Conservation (phyloP, 2,329 filamentous ascomycete genomes). For the Didymella sp. region DNA sequence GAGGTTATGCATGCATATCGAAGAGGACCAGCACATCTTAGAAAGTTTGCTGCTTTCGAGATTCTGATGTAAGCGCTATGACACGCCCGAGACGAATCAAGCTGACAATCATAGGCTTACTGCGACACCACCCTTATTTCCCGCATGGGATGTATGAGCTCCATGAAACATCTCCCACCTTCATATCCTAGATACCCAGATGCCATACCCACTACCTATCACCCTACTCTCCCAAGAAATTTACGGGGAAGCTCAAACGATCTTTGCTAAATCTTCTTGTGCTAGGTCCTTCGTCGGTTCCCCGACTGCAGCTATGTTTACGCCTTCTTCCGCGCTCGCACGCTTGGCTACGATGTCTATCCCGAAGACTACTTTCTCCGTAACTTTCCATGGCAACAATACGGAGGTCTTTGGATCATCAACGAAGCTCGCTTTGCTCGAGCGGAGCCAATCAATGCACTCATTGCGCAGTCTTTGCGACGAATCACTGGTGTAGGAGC, state of each 20-base stretch:
- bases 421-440: slow-evolving; percentile 50
- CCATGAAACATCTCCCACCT: slow-evolving; percentile 3
- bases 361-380: slow-evolving; percentile 48
- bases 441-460: slow-evolving; percentile 30
- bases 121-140: slow-evolving; percentile 48
- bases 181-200: neutral
- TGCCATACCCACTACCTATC: neutral
- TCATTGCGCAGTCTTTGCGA: slow-evolving; percentile 38
- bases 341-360: slow-evolving; percentile 49
- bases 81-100: neutral
- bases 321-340: slow-evolving; percentile 48
- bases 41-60: slow-evolving; percentile 79
- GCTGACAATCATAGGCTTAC: slow-evolving; percentile 42
- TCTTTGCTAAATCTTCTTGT: slow-evolving; percentile 34
- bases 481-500: slow-evolving; percentile 40
- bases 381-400: slow-evolving; percentile 50
- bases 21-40: slow-evolving; percentile 70
- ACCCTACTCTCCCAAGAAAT: too few species aligned
- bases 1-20: slow-evolving; percentile 69
- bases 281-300: slow-evolving; percentile 48
- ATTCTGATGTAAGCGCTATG: slow-evolving; percentile 67
- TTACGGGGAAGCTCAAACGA: neutral
- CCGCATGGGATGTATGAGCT: slow-evolving; percentile 52
- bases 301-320: slow-evolving; percentile 49
- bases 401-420: slow-evolving; percentile 48